Evolutionary conservation across 305 asterid genomes (phyloP).

Genomic region (Petunia hybrid): DNA sequence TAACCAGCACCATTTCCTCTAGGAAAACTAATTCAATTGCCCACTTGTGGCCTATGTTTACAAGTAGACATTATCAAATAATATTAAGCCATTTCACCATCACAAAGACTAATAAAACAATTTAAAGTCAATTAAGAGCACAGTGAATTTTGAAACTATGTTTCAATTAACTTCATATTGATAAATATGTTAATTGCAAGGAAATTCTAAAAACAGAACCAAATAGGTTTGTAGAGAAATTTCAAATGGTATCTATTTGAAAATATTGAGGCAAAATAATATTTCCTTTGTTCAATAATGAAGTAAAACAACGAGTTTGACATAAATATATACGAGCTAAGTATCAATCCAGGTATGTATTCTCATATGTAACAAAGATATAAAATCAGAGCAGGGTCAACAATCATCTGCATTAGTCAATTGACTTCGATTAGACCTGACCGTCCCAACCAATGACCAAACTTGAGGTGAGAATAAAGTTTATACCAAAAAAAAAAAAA

Average conservation of each 20-base stretch:
- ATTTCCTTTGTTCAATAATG: background rate
- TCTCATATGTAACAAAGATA: too few relatives aligned
- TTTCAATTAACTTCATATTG: background rate
- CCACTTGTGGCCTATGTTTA: background rate
- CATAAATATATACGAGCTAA: background rate
- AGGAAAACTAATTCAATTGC: slow-evolving; percentile 8
- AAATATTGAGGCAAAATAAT: too few relatives aligned
- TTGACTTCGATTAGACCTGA: too few relatives aligned
- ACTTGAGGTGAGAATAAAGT: too few relatives aligned
- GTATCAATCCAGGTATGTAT: background rate
- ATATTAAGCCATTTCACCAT: slow-evolving; percentile 25
- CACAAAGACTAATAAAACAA: background rate
- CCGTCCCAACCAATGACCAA: too few relatives aligned
- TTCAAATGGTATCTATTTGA: too few relatives aligned
- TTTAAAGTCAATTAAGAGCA: slow-evolving; percentile 1
- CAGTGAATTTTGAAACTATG: background rate
- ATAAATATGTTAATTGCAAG: background rate
- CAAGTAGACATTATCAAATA: slow-evolving; percentile 6
- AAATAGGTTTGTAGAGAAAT: background rate
- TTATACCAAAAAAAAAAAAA: too few relatives aligned
- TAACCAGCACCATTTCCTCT: slow-evolving; percentile 13
- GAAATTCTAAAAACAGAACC: background rate
- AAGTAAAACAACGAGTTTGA: background rate
- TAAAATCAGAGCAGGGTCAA: too few relatives aligned
- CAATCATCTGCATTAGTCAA: too few relatives aligned